Percentiles rank a stretch among this genome's conserved stretches.
These are phyloP conservation scores for Pseudogymnoascus sp. DNA, from an alignment of 2,329 filamentous ascomycete genomes.

Conservation along the genomic window DNA sequence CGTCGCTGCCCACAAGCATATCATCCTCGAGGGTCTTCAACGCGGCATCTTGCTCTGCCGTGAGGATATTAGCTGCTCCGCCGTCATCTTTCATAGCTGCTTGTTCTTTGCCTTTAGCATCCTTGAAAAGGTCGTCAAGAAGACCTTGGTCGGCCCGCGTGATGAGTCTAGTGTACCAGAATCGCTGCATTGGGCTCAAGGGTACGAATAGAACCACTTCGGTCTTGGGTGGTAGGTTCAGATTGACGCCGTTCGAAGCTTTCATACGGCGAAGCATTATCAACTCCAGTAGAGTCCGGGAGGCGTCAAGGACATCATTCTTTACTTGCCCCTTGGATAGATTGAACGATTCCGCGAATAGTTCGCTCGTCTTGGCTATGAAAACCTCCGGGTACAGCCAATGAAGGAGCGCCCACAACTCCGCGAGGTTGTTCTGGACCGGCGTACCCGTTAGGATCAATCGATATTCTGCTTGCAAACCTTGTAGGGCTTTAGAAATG, in stretches of 20 bases:
- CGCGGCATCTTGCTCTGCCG: constrained; percentile 29
- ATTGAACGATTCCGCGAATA: constrained; percentile 51
- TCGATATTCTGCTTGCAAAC: constrained; percentile 30
- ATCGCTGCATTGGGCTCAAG: constrained; percentile 49
- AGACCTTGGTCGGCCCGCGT: constrained; percentile 45
- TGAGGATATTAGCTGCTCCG: constrained; percentile 29
- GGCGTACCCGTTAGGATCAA: constrained; percentile 40
- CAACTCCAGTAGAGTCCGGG: constrained; percentile 45
- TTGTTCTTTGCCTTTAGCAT: constrained; percentile 37
- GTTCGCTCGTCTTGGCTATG: constrained; percentile 38
- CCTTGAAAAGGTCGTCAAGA: constrained; percentile 45
- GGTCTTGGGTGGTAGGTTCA: constrained; percentile 49
- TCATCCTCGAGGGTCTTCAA: constrained; percentile 29
- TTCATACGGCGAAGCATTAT: constrained; percentile 56
- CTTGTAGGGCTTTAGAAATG: constrained; percentile 28
- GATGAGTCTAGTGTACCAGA: constrained; percentile 51
- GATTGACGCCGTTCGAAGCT: constrained; percentile 43
- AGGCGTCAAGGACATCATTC: constrained; percentile 44
- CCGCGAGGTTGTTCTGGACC: constrained; percentile 50
- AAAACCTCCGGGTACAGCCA: constrained; percentile 56
- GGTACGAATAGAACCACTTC: constrained; percentile 52
- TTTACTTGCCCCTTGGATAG: constrained; percentile 47
- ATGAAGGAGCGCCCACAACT: constrained; percentile 50
- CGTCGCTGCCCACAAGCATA: constrained; percentile 26
- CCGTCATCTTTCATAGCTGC: constrained; percentile 24